phyloP scores from a whole-genome alignment of 176 grass and related monocot species.

The barley (Hordeum vulgare) region DNA sequence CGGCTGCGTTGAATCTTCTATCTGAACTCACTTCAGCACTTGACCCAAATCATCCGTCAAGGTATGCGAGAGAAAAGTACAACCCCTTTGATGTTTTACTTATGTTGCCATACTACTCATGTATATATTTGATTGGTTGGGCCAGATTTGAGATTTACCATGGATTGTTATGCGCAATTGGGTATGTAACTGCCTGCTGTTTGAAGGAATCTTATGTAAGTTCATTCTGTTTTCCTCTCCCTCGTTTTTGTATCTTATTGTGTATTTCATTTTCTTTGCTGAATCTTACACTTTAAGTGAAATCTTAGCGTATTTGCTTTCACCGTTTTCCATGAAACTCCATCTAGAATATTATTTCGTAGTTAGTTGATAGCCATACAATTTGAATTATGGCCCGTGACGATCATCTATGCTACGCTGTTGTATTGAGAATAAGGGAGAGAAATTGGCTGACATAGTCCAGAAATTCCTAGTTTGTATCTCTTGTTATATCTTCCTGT shows the following conservation, averaged over 20 bases:
- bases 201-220: constrained; percentile 75
- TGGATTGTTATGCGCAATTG: constrained; percentile 70
- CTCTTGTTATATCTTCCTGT: neutral
- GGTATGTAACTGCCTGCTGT: constrained; percentile 70
- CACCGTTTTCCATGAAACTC: neutral
- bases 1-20: constrained; percentile 50
- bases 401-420: neutral
- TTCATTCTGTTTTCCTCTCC: constrained; percentile 9
- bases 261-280: constrained; percentile 23
- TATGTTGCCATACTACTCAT: constrained; percentile 8
- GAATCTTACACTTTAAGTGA: constrained; percentile 1
- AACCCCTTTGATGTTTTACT: neutral
- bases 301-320: constrained; percentile 9
- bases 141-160: constrained; percentile 89
- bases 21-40: constrained; percentile 62
- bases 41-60: constrained; percentile 40
- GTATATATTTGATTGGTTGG: constrained; percentile 30
- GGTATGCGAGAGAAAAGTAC: constrained; percentile 38
- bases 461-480: neutral
- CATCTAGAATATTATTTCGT: neutral
- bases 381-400: neutral
- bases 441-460: neutral
- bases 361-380: constrained; percentile 7
- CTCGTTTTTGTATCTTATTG: constrained; percentile 10
- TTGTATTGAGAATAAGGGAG: neutral